Evolutionary conservation across 1,284 basidiomycete species (phyloP), one percentile per base, ranked within the genome.

Genomic region (Marasmius tenuissimus): DNA sequence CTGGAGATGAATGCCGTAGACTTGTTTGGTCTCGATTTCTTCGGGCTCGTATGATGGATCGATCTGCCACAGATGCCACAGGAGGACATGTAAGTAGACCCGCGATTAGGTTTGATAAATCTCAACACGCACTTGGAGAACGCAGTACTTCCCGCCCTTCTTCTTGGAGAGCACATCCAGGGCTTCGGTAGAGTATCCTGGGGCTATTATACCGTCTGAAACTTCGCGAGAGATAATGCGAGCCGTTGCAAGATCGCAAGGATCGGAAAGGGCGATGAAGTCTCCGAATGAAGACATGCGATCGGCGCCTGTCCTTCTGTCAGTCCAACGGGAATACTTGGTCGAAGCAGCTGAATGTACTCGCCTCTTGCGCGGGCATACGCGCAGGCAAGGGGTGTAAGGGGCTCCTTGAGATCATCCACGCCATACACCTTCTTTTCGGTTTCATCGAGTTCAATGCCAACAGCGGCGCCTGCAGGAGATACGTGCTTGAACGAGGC

Each of bases 401-500:
- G 81, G 50, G 91, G 84, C 72, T 93, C 91, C 71, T 93, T 96
- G 62, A 98, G 81, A 72, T 98, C 97, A 59, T 98, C 96, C 1
- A 98, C 97, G 14, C 96, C 97, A 71, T 97, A 99, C 0, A 98
- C 96, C 71, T 94, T 89, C 74, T 96, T 94, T 78, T 98, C 96
- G 0, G 84, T 84, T 33, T 94, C 91, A 67, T 88, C 85, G 45
- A 99, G 85, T 66, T 90, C 89, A 52, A 96, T 73, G 50, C 96
- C 96, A 35, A 97, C 93, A 45, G 97, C 97, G 9, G 94, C 96
- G 65, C 97, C 97, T 0, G 97, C 97, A 11, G 97, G 97, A 20
- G 96, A 98, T 63, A 99, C 97, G 75, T 99, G 97, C 83, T 99
- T 99, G 89, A 99, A 99, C 0, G 96, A 98, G 3, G 97, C 96